phyloP scores from a whole-genome alignment of 2,329 filamentous ascomycete species.

The Fusarium devonianum region DNA sequence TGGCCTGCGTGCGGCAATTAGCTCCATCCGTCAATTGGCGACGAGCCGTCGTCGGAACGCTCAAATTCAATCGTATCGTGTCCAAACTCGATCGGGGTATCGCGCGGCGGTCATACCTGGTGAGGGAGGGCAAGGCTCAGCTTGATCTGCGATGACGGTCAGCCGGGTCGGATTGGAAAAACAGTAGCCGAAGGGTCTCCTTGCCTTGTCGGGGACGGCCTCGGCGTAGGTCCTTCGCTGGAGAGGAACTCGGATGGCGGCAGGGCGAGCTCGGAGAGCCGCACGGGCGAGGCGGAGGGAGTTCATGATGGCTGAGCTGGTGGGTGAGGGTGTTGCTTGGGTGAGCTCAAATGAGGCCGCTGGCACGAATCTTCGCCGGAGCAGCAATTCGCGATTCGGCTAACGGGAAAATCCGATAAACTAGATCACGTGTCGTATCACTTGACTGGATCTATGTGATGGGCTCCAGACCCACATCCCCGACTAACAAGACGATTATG shows the following conservation, averaged over 20 bases:
- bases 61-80: conserved; percentile 43
- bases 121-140: conserved; percentile 97
- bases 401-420: conserved; percentile 51
- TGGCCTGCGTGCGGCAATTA: conserved; percentile 69
- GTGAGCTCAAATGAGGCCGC: conserved; percentile 52
- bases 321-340: conserved; percentile 59
- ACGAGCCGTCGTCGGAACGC: conserved; percentile 26
- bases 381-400: conserved; percentile 51
- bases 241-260: conserved; percentile 75
- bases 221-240: conserved; percentile 93
- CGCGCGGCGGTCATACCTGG: conserved; percentile 74
- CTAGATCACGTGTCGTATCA: conserved; percentile 43
- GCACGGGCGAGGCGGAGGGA: conserved; percentile 90
- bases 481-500: too few species aligned
- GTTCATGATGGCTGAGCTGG: conserved; percentile 77
- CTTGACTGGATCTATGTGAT: conserved; percentile 34
- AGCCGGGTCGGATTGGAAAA: conserved; percentile 37
- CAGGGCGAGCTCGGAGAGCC: conserved; percentile 83
- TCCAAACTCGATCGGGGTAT: conserved; percentile 30
- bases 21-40: conserved; percentile 45
- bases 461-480: too few species aligned
- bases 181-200: conserved; percentile 41
- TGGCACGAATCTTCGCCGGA: conserved; percentile 58
- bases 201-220: conserved; percentile 81
- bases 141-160: conserved; percentile 73